Conservation (phyloP, 805 yeast genomes). For the Dipodascus geniculatus region DNA sequence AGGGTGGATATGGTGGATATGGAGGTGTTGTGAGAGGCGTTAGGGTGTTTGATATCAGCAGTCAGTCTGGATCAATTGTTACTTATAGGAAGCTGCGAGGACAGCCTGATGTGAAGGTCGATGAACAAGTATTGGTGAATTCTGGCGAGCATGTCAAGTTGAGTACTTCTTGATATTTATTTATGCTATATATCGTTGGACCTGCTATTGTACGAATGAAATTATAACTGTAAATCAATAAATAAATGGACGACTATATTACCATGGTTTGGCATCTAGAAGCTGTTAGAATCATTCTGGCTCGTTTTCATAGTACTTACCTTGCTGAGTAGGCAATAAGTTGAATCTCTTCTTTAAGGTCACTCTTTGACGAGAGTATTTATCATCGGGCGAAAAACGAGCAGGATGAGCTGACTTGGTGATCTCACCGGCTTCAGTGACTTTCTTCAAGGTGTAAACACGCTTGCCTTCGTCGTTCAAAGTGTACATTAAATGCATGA, state of each 20-base stretch:
- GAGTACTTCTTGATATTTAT: too few species aligned
- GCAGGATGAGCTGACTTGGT: conserved; percentile 99
- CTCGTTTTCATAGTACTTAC: conserved; percentile 10
- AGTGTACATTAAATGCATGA: conserved; percentile 99
- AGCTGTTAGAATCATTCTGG: background rate
- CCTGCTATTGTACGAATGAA: too few species aligned
- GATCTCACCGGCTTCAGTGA: conserved; percentile 77
- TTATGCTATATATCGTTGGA: too few species aligned
- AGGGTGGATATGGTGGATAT: conserved; percentile 94
- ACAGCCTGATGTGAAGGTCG: conserved; percentile 7
- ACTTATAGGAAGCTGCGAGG: conserved; percentile 70
- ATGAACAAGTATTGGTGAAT: background rate
- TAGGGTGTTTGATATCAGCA: conserved; percentile 58
- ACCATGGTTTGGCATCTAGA: background rate
- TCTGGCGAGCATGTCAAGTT: background rate
- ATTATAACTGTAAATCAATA: background rate
- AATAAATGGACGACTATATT: too few species aligned
- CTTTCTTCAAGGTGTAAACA: conserved; percentile 79
- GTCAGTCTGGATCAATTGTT: conserved; percentile 32
- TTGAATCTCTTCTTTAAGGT: conserved; percentile 91
- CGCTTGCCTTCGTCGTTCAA: conserved; percentile 91
- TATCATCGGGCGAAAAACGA: conserved; percentile 98
- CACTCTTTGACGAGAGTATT: conserved; percentile 97
- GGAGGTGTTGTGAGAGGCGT: conserved; percentile 77
- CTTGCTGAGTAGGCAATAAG: conserved; percentile 73